Conservation (phyloP, 306 rosid species). For the Crataegus laevigata region DNA sequence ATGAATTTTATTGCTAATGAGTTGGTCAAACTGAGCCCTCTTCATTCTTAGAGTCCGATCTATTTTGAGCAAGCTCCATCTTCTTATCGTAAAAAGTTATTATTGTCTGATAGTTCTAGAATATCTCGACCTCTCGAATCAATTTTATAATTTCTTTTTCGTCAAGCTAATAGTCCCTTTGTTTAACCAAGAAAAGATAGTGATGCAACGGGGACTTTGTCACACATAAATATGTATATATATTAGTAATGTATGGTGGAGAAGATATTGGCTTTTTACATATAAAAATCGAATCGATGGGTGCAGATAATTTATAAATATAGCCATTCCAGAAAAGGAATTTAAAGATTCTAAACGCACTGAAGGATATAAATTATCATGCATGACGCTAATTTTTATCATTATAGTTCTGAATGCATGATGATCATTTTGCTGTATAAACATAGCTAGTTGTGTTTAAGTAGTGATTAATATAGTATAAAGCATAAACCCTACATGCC, state of each 20-base stretch:
- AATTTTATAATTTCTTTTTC: too few relatives aligned
- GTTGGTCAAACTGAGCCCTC: too few relatives aligned
- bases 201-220: background rate
- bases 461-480: too few relatives aligned
- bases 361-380: background rate
- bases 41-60: too few relatives aligned
- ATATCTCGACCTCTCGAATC: too few relatives aligned
- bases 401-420: background rate
- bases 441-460: background rate
- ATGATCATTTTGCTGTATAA: background rate
- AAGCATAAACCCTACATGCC: background rate
- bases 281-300: background rate
- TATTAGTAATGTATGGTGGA: background rate
- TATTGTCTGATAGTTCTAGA: too few relatives aligned
- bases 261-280: background rate
- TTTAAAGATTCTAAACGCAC: background rate
- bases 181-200: too few relatives aligned
- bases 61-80: too few relatives aligned
- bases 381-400: background rate
- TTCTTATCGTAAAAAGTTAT: too few relatives aligned
- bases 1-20: too few relatives aligned
- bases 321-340: background rate
- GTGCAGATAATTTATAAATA: background rate
- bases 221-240: background rate
- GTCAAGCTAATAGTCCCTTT: too few relatives aligned